Evolutionary conservation across 2,329 filamentous ascomycete genomes (phyloP), one percentile per base, ranked within the genome.

Genomic region (Colletotrichum sp.): DNA sequence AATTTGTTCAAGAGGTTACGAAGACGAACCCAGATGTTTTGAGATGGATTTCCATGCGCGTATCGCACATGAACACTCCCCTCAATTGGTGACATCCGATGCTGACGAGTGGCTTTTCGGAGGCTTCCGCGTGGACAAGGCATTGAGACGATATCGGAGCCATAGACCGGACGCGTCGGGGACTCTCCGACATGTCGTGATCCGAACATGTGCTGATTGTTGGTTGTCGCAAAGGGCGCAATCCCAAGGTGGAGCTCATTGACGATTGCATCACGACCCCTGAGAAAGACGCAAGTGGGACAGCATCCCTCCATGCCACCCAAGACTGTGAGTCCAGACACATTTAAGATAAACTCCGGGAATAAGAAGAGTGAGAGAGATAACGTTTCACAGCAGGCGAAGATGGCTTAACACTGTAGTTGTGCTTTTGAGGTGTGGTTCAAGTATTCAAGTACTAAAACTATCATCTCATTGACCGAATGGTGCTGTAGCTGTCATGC

Each of bases 291-390:
- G 52, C n/a, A 57, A 57, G 52, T 27, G 22, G 52, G 52, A 27
- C 52, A 6, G 52, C 22, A 57, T 57, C 22, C 22, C 9, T 57
- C 52, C 52, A 57, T 57, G 15, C 4, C 13, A 59, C 55, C 22
- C 22, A 19, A 22, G 11, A 13, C 6, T 52, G 0, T 13, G 13
- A 6, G 0, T 28, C 0, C 27, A 59, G 13, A 28, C 16, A 12
- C 4, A 28, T 5, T 16, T 4, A 0, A 28, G 4, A 59, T 6
- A 11, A 8, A 4, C 1, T 6, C 27, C 13, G 55, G 55, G 3
- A 59, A 59, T 59, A 59, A 59, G 55, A 3, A 19, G 8, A 13
- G 3, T 13, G 6, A 11, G 11, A n/a, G 4, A 48, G 19, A 48
- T 22, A 48, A 22, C 1, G 2, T 8, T 52, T 52, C 4, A 13